Conservation (phyloP, 225 moss, liverwort and hornwort genomes). For the Marchantia polymorpha region DNA sequence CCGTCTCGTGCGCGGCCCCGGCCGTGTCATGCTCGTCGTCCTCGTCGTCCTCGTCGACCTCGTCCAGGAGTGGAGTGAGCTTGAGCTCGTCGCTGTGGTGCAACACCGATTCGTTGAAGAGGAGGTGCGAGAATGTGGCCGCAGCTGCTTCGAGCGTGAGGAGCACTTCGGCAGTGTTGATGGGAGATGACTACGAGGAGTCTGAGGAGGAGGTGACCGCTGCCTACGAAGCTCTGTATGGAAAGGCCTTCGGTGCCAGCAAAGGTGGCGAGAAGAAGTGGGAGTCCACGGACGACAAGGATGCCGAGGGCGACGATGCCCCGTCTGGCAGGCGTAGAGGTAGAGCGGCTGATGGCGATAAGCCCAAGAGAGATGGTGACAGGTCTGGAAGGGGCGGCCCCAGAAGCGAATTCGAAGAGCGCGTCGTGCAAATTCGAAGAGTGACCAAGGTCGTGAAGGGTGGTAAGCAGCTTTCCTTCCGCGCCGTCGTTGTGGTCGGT, state of each 20-base stretch:
- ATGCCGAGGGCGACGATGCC: slow-evolving; percentile 33
- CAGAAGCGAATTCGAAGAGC: slow-evolving; percentile 70
- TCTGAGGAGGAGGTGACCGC: slow-evolving; percentile 79
- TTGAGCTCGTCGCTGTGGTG: slow-evolving; percentile 67
- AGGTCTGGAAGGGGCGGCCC: slow-evolving; percentile 38
- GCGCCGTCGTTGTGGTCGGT: slow-evolving; percentile 92
- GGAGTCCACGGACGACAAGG: slow-evolving; percentile 28
- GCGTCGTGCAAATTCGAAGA: slow-evolving; percentile 95
- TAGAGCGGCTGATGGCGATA: slow-evolving; percentile 41
- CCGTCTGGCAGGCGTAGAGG: slow-evolving; percentile 39
- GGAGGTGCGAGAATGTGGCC: neutral
- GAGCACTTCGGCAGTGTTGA: slow-evolving; percentile 28
- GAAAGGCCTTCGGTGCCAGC: slow-evolving; percentile 76
- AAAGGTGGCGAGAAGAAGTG: slow-evolving; percentile 23
- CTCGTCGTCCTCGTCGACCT: neutral
- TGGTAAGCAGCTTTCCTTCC: slow-evolving; percentile 94
- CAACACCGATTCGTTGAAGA: slow-evolving; percentile 20
- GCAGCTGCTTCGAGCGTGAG: neutral
- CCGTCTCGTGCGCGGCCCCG: slow-evolving; percentile 20
- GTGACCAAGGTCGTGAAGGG: slow-evolving; percentile 99
- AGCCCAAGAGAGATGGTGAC: slow-evolving; percentile 35
- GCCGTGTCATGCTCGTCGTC: neutral
- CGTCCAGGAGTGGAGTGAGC: neutral
- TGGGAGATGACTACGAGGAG: slow-evolving; percentile 71
- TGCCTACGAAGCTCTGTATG: slow-evolving; percentile 84